A percentile compares a stretch with the other conserved stretches of the same genome.
phyloP scores from a whole-genome alignment of 2,329 filamentous ascomycete genomes.

The Penicillium sp. region DNA sequence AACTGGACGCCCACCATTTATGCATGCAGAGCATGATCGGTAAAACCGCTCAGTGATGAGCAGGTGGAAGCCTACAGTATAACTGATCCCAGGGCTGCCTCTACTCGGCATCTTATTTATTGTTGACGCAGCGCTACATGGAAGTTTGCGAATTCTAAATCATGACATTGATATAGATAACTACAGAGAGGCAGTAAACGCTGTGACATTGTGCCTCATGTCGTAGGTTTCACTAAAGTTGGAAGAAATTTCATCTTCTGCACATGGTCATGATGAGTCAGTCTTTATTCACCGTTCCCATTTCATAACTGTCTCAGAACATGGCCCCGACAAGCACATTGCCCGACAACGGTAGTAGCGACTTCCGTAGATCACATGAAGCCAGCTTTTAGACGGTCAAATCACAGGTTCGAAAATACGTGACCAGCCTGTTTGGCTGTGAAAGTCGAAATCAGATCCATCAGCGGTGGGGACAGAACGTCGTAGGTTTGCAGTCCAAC shows the following conservation, averaged over 20 bases:
- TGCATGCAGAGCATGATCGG: no score
- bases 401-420: constrained; percentile 28
- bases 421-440: constrained; percentile 49
- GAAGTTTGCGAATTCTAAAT: no score
- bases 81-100: no score
- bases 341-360: background rate
- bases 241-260: no score
- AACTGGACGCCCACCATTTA: no score
- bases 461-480: constrained; percentile 57
- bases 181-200: background rate
- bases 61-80: no score
- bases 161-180: no score
- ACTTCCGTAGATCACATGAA: background rate
- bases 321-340: background rate
- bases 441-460: constrained; percentile 59
- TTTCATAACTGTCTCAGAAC: background rate
- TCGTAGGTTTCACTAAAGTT: background rate
- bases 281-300: background rate
- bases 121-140: no score
- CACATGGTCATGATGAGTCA: no score
- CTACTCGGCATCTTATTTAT: no score
- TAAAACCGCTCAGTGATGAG: no score
- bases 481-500: constrained; percentile 62
- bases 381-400: background rate
- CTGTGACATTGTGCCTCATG: background rate